Percentiles rank a stretch among this genome's conserved stretches.
Conservation (phyloP, 1,139 yeast species). For the Yamadazyma dushanensis region DNA sequence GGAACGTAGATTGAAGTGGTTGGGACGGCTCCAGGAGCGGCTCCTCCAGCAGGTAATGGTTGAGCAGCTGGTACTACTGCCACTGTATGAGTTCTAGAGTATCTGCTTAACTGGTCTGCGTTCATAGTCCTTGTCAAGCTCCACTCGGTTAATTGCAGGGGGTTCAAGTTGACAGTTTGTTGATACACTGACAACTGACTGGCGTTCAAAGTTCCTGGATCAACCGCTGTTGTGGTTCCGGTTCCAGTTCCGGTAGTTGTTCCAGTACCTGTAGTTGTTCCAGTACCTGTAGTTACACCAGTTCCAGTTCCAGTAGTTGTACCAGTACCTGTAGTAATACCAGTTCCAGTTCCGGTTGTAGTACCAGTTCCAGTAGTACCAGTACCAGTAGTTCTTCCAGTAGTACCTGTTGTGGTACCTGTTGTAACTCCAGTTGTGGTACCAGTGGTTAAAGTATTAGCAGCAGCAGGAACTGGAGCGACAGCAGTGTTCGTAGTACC, state of each 20-base stretch:
- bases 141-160: conserved; percentile 14
- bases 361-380: conserved; percentile 13
- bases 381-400: conserved; percentile 12
- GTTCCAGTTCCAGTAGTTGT: conserved; percentile 7
- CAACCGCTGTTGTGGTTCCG: conserved; percentile 8
- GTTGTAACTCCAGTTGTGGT: conserved; percentile 10
- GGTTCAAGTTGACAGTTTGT: conserved; percentile 15
- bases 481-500: conserved; percentile 12
- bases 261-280: conserved; percentile 11
- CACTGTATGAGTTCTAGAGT: conserved; percentile 15
- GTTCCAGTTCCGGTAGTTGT: conserved; percentile 11
- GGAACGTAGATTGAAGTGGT: conserved; percentile 9
- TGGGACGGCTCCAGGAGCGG: conserved; percentile 11
- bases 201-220: conserved; percentile 11
- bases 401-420: conserved; percentile 5
- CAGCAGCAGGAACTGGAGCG: conserved; percentile 10
- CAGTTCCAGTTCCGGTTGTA: conserved; percentile 12
- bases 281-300: conserved; percentile 9
- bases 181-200: conserved; percentile 11
- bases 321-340: conserved; percentile 11
- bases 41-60: conserved; percentile 4
- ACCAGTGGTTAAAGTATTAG: conserved; percentile 9
- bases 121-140: conserved; percentile 14
- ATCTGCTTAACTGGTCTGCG: conserved; percentile 11
- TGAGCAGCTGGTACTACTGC: conserved; percentile 11